These are phyloP conservation scores for Penicillium psychrofluorescens DNA, from an alignment of 495 filamentous ascomycete species.

Conservation along the genomic window DNA sequence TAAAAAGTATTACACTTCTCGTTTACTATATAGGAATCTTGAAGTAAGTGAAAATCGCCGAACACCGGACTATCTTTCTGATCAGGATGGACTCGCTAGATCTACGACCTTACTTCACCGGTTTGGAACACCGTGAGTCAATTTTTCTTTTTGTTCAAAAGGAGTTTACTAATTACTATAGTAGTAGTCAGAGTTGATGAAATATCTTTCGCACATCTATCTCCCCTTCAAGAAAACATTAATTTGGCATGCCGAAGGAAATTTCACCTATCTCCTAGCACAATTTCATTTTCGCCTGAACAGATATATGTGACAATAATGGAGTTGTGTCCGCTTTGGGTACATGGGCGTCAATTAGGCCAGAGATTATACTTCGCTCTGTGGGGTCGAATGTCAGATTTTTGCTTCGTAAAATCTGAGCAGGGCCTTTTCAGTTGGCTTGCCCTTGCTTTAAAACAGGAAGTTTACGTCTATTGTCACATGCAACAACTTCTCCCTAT, in stretches of 20 bases:
- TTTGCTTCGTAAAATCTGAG: neutral
- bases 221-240: neutral
- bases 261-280: neutral
- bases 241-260: neutral
- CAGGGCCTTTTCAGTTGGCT: neutral
- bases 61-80: too few relatives aligned
- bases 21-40: too few relatives aligned
- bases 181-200: neutral
- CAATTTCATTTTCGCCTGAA: neutral
- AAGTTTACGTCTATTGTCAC: neutral
- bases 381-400: neutral
- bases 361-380: neutral
- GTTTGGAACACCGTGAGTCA: neutral
- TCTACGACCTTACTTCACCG: neutral
- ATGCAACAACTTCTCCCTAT: neutral
- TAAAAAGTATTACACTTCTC: too few relatives aligned
- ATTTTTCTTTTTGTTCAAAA: neutral
- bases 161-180: neutral
- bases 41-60: too few relatives aligned
- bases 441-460: neutral
- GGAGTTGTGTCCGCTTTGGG: neutral
- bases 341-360: neutral
- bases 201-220: neutral
- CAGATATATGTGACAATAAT: neutral
- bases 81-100: neutral